phyloP scores from a whole-genome alignment of 1,139 yeast genomes.

The Taphrina flavorubra region DNA sequence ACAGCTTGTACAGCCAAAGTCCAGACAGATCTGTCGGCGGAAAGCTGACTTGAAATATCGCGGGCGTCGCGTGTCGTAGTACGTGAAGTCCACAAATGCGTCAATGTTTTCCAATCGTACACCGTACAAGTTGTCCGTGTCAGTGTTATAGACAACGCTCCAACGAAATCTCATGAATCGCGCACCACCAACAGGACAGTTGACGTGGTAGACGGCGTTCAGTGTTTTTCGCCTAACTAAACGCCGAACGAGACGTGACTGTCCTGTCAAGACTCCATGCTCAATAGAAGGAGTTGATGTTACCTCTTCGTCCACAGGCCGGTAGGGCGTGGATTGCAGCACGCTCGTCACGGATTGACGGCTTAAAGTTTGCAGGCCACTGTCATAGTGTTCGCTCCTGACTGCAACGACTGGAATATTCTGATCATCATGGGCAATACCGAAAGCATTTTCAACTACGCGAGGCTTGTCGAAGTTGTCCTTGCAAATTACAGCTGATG shows the following conservation, averaged over 20 bases:
- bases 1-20: background rate
- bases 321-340: background rate
- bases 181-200: background rate
- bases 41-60: background rate
- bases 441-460: background rate
- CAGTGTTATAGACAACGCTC: background rate
- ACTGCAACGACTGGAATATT: background rate
- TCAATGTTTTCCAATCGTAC: background rate
- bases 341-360: background rate
- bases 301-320: too few relatives aligned
- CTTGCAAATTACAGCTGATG: background rate
- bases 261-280: background rate
- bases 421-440: background rate
- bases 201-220: background rate
- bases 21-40: background rate
- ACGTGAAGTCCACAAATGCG: background rate
- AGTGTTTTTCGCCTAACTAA: background rate
- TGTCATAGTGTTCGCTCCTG: background rate
- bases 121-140: background rate
- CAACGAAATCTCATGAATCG: background rate
- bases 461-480: background rate
- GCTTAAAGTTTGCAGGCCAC: background rate
- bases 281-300: background rate
- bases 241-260: background rate
- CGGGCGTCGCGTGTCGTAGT: background rate